Evolutionary conservation across 768 basidiomycete genomes (phyloP).

Genomic region (Russula brevipes): DNA sequence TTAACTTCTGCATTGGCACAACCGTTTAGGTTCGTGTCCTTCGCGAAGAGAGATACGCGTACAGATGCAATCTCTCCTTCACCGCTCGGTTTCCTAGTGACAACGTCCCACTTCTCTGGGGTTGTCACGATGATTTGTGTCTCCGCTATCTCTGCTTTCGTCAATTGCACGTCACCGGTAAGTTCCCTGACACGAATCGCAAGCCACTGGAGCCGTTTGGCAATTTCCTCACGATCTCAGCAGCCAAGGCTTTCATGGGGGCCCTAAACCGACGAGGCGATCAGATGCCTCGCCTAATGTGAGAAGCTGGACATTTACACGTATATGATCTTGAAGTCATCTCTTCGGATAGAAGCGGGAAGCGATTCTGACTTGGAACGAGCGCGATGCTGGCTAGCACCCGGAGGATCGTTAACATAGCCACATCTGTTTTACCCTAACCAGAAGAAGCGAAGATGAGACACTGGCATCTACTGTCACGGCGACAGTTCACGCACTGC

Average conservation of each 20-base stretch:
- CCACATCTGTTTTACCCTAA: conserved; percentile 98
- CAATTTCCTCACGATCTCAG: conserved; percentile 89
- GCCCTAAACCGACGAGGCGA: conserved; percentile 46
- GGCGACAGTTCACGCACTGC: conserved; percentile 54
- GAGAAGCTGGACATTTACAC: conserved; percentile 50
- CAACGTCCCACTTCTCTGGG: conserved; percentile 99
- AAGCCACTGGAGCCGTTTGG: conserved; percentile 87
- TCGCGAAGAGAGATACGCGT: conserved; percentile 28
- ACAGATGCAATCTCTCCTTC: conserved; percentile 96
- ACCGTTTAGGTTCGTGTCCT: background rate
- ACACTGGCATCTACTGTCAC: background rate
- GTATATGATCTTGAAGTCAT: conserved; percentile 94
- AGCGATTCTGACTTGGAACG: conserved; percentile 33
- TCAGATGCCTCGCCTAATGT: background rate
- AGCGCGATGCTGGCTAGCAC: conserved; percentile 66
- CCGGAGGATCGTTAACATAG: conserved; percentile 88
- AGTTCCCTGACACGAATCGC: conserved; percentile 82
- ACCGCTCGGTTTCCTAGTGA: conserved; percentile 93
- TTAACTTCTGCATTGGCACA: conserved; percentile 58
- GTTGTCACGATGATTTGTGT: conserved; percentile 99
- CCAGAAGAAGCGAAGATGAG: conserved; percentile 2
- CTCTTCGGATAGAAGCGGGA: conserved; percentile 51
- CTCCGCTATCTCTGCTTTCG: conserved; percentile 85
- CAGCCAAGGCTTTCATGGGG: conserved; percentile 96
- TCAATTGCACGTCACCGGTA: conserved; percentile 90